These are phyloP conservation scores for Hyphopichia buzzinii DNA, from an alignment of 1,139 yeast species.

Conservation along the genomic window DNA sequence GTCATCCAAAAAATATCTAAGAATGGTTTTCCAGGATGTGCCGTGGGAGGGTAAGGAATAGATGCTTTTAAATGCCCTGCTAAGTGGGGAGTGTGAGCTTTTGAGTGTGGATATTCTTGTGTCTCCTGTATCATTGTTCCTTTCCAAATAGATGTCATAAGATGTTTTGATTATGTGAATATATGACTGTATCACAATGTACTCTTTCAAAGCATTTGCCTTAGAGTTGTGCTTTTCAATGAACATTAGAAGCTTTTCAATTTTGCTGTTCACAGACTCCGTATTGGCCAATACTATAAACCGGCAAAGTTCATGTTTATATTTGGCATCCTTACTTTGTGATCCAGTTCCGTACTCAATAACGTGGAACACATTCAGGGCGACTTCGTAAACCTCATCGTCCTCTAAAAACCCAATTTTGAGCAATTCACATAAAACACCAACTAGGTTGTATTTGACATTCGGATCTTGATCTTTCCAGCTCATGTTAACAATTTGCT, in stretches of 20 bases:
- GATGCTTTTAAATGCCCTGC: slow-evolving; percentile 15
- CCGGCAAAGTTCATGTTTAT: slow-evolving; percentile 32
- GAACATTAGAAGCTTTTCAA: slow-evolving; percentile 22
- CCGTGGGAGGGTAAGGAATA: slow-evolving; percentile 19
- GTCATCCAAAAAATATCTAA: slow-evolving; percentile 43
- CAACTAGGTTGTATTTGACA: slow-evolving; percentile 53
- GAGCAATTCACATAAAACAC: slow-evolving; percentile 54
- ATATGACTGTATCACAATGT: slow-evolving; percentile 39
- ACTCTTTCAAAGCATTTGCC: slow-evolving; percentile 24
- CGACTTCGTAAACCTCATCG: slow-evolving; percentile 42
- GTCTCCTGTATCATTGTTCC: not conserved
- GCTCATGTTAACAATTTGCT: slow-evolving; percentile 61
- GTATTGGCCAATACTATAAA: slow-evolving; percentile 25
- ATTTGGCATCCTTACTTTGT: slow-evolving; percentile 23
- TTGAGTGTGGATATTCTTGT: not conserved
- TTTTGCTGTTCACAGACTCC: slow-evolving; percentile 12
- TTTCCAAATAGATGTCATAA: slow-evolving; percentile 3
- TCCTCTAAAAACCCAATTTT: slow-evolving; percentile 64
- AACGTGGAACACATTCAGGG: slow-evolving; percentile 42
- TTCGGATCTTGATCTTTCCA: slow-evolving; percentile 32
- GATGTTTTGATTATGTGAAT: slow-evolving; percentile 15
- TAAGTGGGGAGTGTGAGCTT: slow-evolving; percentile 1
- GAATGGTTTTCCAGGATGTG: slow-evolving; percentile 32
- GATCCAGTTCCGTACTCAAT: slow-evolving; percentile 25
- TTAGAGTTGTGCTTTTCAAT: slow-evolving; percentile 19